Evolutionary conservation across 2,329 filamentous ascomycete genomes (phyloP).

Genomic region (Trichoderma koningii): DNA sequence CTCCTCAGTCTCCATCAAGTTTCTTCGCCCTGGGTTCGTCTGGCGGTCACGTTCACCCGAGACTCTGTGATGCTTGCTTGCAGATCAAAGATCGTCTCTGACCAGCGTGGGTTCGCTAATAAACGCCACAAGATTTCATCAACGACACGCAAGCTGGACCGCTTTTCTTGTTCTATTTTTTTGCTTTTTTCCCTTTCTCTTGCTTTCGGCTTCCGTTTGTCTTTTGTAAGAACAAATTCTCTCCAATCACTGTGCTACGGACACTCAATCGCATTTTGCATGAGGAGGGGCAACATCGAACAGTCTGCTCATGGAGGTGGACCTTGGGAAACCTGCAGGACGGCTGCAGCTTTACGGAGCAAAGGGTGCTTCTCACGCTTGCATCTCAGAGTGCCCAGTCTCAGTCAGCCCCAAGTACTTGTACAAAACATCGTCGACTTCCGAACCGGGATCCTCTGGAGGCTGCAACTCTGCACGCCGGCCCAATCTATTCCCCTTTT

Average conservation of each 20-base stretch:
- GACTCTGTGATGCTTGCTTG: slow-evolving; percentile 6
- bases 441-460: slow-evolving; percentile 11
- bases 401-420: neutral
- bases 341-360: slow-evolving; percentile 7
- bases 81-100: slow-evolving; percentile 24
- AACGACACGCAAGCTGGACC: slow-evolving; percentile 10
- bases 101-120: slow-evolving; percentile 22
- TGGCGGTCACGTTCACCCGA: slow-evolving; percentile 20
- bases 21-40: neutral
- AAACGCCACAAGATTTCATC: slow-evolving; percentile 5
- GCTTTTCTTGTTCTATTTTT: neutral
- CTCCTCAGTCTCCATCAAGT: no score
- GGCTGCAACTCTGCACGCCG: slow-evolving; percentile 11
- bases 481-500: neutral
- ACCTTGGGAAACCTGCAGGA: slow-evolving; percentile 10
- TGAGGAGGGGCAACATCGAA: neutral
- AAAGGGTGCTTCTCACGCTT: neutral
- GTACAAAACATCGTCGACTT: slow-evolving; percentile 23
- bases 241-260: neutral
- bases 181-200: neutral
- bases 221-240: no score
- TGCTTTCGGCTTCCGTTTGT: neutral
- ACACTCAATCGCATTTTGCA: neutral
- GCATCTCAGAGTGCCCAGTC: no score
- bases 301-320: slow-evolving; percentile 12